Conservation (phyloP, 371 early-diverging fungal species). For the Funneliformis caledonium region DNA sequence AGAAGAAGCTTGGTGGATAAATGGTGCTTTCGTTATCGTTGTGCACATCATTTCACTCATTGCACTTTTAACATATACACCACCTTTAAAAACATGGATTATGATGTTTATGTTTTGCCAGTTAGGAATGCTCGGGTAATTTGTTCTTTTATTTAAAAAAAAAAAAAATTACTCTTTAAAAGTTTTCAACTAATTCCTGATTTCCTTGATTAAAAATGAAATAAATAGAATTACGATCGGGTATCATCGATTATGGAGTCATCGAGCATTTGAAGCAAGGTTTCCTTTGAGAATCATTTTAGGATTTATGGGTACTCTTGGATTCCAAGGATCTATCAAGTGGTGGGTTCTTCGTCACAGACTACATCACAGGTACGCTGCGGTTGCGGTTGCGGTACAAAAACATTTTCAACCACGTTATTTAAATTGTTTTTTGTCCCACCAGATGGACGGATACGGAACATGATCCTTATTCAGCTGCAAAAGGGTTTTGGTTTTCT, state of each 20-base stretch:
- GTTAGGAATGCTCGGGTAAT: constrained; percentile 14
- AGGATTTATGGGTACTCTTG: constrained; percentile 63
- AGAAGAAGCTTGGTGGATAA: background rate
- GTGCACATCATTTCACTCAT: background rate
- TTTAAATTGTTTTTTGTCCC: background rate
- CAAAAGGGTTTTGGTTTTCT: constrained; percentile 82
- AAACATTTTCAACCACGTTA: too few relatives aligned
- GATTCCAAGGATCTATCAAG: constrained; percentile 79
- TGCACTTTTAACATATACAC: background rate
- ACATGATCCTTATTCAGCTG: constrained; percentile 88
- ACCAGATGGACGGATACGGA: constrained; percentile 76
- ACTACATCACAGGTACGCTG: constrained; percentile 81
- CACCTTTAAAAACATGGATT: background rate
- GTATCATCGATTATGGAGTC: constrained; percentile 83
- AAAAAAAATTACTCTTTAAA: too few relatives aligned
- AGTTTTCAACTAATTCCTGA: too few relatives aligned
- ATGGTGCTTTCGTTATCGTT: constrained; percentile 1
- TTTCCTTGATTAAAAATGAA: too few relatives aligned
- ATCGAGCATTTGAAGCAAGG: constrained; percentile 73
- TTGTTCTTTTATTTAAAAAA: background rate
- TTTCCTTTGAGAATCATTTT: constrained; percentile 55
- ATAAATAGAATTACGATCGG: constrained; percentile 29
- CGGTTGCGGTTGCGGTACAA: background rate
- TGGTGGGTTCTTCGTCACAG: constrained; percentile 90
- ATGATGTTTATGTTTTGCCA: background rate